phyloP scores from a whole-genome alignment of 2,329 filamentous ascomycete species.

The Coleophoma cylindrospora region DNA sequence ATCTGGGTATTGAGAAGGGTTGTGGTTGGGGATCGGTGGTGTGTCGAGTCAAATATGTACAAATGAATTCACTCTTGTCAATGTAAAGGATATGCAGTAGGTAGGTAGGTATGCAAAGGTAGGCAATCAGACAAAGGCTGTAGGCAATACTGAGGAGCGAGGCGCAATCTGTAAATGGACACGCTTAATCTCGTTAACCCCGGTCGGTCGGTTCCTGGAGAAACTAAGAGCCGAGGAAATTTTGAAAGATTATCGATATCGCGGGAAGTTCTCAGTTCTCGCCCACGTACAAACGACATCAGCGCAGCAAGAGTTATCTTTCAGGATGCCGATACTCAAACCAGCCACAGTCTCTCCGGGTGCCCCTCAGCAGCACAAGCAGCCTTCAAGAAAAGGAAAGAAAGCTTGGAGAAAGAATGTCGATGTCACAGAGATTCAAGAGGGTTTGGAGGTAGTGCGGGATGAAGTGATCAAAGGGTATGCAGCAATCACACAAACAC shows the following conservation, averaged over 20 bases:
- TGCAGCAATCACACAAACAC: neutral
- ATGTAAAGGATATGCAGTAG: neutral
- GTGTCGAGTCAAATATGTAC: neutral
- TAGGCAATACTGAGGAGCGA: neutral
- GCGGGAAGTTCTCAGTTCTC: neutral
- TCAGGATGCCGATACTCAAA: conserved; percentile 26
- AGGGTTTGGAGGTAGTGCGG: conserved; percentile 77
- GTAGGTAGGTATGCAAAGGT: neutral
- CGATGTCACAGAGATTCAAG: conserved; percentile 79
- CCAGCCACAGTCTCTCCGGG: conserved; percentile 37
- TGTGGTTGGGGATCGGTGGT: neutral
- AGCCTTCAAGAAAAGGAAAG: conserved; percentile 93
- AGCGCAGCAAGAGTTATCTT: too few relatives aligned
- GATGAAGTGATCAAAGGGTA: conserved; percentile 90
- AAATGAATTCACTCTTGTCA: neutral
- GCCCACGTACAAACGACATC: neutral
- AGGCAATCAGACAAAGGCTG: neutral
- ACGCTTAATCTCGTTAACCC: neutral
- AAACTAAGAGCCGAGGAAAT: neutral
- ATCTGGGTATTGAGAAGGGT: too few relatives aligned
- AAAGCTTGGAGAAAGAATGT: conserved; percentile 99
- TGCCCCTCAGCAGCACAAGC: conserved; percentile 76
- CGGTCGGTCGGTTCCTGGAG: neutral
- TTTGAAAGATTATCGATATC: neutral
- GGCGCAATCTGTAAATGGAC: neutral